Percentiles rank a stretch among this genome's conserved stretches.
phyloP scores from a whole-genome alignment of 768 basidiomycete genomes.

The Suillus luteus region DNA sequence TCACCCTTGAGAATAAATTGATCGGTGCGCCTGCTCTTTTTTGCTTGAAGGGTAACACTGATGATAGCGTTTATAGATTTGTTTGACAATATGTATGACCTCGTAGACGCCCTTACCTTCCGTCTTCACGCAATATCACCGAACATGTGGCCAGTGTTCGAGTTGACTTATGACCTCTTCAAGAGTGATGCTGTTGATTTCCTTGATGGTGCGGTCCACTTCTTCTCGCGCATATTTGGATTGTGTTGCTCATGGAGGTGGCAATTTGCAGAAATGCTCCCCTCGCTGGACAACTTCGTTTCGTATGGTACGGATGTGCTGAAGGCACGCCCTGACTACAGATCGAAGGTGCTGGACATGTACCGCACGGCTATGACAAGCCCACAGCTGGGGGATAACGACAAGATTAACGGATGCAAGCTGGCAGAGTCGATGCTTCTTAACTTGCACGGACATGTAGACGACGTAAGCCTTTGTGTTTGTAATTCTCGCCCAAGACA shows the following conservation, averaged over 20 bases:
- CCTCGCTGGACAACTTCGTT: constrained; percentile 85
- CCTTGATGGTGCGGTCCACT: constrained; percentile 64
- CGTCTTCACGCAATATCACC: constrained; percentile 74
- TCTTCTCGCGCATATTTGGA: neutral
- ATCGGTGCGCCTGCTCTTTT: constrained; percentile 53
- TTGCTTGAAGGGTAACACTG: neutral
- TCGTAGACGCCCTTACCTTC: constrained; percentile 85
- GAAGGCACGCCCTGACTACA: constrained; percentile 72
- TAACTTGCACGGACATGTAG: constrained; percentile 73
- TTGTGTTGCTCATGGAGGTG: constrained; percentile 1
- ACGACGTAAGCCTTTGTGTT: constrained; percentile 58
- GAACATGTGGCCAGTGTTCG: constrained; percentile 86
- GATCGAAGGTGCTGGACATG: constrained; percentile 80
- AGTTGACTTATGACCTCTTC: constrained; percentile 80
- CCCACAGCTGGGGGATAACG: constrained; percentile 77
- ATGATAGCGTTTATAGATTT: constrained; percentile 52
- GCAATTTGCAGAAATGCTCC: constrained; percentile 74
- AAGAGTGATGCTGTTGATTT: constrained; percentile 84
- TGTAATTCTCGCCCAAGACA: constrained; percentile 1
- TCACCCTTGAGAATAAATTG: constrained; percentile 75
- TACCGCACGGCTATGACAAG: constrained; percentile 74
- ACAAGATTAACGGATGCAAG: constrained; percentile 83
- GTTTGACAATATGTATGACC: constrained; percentile 84
- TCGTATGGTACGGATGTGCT: constrained; percentile 80
- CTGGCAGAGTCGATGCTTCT: constrained; percentile 81